Conservation (phyloP, 305 asterid genomes). For the Rubia tinctorum region DNA sequence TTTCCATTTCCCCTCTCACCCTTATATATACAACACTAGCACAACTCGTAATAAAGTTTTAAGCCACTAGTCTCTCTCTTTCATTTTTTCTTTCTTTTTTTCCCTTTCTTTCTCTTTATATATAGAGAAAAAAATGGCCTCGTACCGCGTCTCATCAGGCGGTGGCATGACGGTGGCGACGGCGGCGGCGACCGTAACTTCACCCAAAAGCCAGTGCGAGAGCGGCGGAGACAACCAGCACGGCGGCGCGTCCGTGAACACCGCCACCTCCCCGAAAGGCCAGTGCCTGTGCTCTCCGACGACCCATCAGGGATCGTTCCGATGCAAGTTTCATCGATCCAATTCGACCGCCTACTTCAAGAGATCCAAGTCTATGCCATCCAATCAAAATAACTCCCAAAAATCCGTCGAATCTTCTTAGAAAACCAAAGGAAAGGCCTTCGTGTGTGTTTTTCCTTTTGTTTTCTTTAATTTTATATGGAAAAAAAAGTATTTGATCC, state of each 20-base stretch:
- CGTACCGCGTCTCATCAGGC: constrained; percentile 1
- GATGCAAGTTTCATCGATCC: constrained; percentile 35
- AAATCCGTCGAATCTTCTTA: constrained; percentile 25
- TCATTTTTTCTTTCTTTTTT: background rate
- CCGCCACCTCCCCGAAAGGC: constrained; percentile 27
- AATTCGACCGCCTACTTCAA: constrained; percentile 19
- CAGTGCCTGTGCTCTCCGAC: constrained; percentile 37
- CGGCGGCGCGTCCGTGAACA: background rate
- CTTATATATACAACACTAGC: background rate
- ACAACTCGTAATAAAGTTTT: background rate
- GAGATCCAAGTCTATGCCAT: constrained; percentile 32
- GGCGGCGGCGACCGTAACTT: background rate
- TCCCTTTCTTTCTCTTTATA: no score
- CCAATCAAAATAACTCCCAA: constrained; percentile 10
- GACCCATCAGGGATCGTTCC: constrained; percentile 34
- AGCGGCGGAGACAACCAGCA: background rate
- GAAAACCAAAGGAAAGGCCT: background rate
- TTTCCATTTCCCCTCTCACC: background rate
- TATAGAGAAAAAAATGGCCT: constrained; percentile 12
- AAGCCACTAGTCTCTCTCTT: background rate
- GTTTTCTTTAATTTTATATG: background rate
- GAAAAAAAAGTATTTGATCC: background rate
- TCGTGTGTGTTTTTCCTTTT: background rate
- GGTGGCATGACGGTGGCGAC: constrained; percentile 7
- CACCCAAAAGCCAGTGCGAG: constrained; percentile 11